Percentiles rank a stretch among this genome's conserved stretches.
These are phyloP conservation scores for Penicillium sp. DNA, from an alignment of 2,329 filamentous ascomycete species.

Conservation along the genomic window DNA sequence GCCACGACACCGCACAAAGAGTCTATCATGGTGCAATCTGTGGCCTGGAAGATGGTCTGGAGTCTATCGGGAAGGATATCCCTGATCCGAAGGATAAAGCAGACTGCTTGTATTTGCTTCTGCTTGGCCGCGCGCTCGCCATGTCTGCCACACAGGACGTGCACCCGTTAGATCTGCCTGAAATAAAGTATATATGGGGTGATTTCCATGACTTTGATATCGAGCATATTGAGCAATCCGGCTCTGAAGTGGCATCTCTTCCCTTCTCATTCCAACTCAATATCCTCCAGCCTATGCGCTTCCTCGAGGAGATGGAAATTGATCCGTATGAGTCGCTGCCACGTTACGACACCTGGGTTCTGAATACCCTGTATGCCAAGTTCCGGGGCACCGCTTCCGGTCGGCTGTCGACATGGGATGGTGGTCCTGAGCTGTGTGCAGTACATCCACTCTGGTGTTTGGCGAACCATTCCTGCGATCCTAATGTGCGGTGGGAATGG, in stretches of 20 bases:
- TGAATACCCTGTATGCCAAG: conserved; percentile 90
- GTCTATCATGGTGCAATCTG: conserved; percentile 61
- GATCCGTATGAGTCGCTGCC: conserved; percentile 54
- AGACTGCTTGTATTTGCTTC: conserved; percentile 60
- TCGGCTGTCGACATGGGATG: conserved; percentile 71
- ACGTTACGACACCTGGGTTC: conserved; percentile 57
- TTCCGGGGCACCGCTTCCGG: conserved; percentile 92
- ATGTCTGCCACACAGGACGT: conserved; percentile 60
- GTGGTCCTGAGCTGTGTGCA: conserved; percentile 84
- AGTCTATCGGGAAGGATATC: conserved; percentile 59
- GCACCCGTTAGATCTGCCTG: conserved; percentile 60
- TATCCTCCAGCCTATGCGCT: conserved; percentile 58
- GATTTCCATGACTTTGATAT: conserved; percentile 53
- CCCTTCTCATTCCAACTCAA: conserved; percentile 63
- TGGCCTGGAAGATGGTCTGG: conserved; percentile 51
- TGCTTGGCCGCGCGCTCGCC: conserved; percentile 59
- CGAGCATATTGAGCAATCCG: conserved; percentile 13
- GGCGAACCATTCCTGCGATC: conserved; percentile 93
- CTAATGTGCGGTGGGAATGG: conserved; percentile 95
- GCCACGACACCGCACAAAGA: conserved; percentile 55
- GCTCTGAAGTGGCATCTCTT: conserved; percentile 43
- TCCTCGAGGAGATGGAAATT: conserved; percentile 63
- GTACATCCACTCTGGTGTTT: conserved; percentile 96
- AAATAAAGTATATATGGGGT: conserved; percentile 66
- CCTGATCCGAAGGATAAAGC: conserved; percentile 57